These are phyloP conservation scores for Magnolia changhungtana DNA, from an alignment of 164 flowering plant genomes.

Conservation along the genomic window DNA sequence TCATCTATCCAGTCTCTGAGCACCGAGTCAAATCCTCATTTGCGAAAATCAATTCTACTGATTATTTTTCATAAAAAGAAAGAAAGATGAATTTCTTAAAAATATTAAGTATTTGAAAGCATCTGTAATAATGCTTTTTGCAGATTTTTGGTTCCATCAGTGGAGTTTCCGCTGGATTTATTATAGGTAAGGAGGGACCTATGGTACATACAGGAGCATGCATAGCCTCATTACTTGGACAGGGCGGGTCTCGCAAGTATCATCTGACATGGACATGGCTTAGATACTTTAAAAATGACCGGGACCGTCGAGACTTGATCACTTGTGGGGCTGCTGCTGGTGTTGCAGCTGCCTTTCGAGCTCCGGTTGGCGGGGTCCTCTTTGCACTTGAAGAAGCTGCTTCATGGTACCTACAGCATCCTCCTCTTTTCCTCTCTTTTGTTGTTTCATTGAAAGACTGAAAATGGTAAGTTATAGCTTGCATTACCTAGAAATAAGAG, in stretches of 20 bases:
- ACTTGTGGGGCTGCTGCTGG: slow-evolving; percentile 99
- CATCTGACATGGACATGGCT: slow-evolving; percentile 92
- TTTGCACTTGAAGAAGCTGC: slow-evolving; percentile 96
- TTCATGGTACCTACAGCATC: slow-evolving; percentile 55
- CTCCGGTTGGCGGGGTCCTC: slow-evolving; percentile 96
- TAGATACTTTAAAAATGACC: slow-evolving; percentile 80
- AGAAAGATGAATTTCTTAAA: too few species aligned
- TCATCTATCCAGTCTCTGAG: too few species aligned
- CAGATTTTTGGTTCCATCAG: slow-evolving; percentile 84
- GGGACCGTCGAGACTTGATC: slow-evolving; percentile 89
- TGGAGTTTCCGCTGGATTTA: slow-evolving; percentile 85
- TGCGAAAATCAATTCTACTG: too few species aligned
- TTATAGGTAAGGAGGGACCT: slow-evolving; percentile 94
- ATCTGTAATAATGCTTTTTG: background rate
- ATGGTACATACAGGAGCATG: slow-evolving; percentile 99
- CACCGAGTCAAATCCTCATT: too few species aligned
- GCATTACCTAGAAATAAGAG: background rate
- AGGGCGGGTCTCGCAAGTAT: slow-evolving; percentile 86
- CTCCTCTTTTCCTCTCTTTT: background rate
- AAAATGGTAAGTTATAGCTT: background rate
- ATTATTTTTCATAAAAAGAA: too few species aligned
- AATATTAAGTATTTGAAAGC: too few species aligned
- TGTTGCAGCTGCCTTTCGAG: slow-evolving; percentile 94
- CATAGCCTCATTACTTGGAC: slow-evolving; percentile 82
- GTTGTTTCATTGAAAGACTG: background rate